Conservation (phyloP, 208 protist species). For the Crithidia sp. region DNA sequence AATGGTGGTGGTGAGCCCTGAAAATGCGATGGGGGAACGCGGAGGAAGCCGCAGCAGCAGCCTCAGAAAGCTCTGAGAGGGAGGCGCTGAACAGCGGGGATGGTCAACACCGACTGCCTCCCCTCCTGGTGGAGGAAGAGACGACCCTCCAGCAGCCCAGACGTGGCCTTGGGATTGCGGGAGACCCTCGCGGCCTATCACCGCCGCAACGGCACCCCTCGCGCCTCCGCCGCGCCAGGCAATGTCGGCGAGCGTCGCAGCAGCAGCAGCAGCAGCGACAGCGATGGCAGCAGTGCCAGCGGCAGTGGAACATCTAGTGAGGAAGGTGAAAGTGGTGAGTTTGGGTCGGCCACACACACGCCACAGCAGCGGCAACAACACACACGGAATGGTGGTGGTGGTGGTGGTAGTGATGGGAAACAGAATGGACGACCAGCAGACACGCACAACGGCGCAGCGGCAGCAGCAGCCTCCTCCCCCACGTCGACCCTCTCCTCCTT, state of each 20-base stretch:
- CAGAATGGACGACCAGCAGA: too few relatives aligned
- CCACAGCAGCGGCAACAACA: neutral
- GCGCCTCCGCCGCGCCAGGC: too few relatives aligned
- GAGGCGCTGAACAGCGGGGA: neutral
- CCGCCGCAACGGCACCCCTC: neutral
- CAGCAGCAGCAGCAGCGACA: neutral
- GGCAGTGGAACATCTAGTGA: too few relatives aligned
- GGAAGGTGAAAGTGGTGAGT: too few relatives aligned
- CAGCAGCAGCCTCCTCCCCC: neutral
- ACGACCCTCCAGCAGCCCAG: neutral
- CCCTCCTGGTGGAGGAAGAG: too few relatives aligned
- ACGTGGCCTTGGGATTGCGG: neutral
- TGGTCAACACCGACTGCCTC: neutral
- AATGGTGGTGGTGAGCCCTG: too few relatives aligned
- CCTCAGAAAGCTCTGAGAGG: neutral
- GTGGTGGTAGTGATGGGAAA: too few relatives aligned
- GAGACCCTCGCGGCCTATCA: neutral
- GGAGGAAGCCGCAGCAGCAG: neutral
- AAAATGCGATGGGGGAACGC: neutral
- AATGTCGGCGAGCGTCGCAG: too few relatives aligned
- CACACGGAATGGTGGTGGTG: too few relatives aligned
- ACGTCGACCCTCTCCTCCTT: slow-evolving; percentile 1
- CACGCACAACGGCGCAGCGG: neutral
- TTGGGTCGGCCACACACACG: too few relatives aligned
- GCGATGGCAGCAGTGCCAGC: neutral